Base-by-base conservation (phyloP, 345 rosid species). In the Alliaria petiolata region DNA sequence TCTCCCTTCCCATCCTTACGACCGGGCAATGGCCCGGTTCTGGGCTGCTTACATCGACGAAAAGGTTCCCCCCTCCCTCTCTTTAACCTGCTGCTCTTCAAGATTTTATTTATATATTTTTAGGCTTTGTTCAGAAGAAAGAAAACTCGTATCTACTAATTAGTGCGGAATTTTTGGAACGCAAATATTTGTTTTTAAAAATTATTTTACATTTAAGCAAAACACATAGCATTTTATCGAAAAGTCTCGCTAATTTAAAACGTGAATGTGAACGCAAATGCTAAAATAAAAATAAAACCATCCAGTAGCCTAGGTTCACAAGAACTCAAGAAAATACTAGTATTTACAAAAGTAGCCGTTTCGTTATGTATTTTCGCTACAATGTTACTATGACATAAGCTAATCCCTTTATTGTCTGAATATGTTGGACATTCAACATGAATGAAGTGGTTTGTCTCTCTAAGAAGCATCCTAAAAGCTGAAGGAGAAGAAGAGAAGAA, bases 41-140 rank as follows among this genome's bases (percentile, higher is more conserved):
- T 92, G 98, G 98, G 87, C 82, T 33, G 79, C 84, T 72, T 89
- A 80, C 19, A 49, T 89, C 35, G 96, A 87, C 53, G 89, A 87
- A 7, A 89, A 85, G 91, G 92, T 87, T 54, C 22, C 5, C n/a
- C 19, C 34, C 25, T 30, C 5, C 1, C 19, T 42, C 19, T 30
- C 46, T 62, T 28, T 75, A 26, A 51, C 42, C 5, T 50, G n/a
- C n/a, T n/a, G 17, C n/a, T 28, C 16, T 20, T 28, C 67, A 25
- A 28, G 25, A 35, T 19, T n/a, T 35, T 30, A 25, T 55, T 9
- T 47, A 25, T 0, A 19, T 15, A 12, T 53, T 28, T 19, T 12
- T 58, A 25, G 12, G 45, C 9, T 30, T 31, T 7, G 20, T 47
- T 26, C 33, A 14, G 20, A 19, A 33, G 12, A 33, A 63, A 16